Conservation (phyloP, 2,329 filamentous ascomycete genomes). For the Xylaria sp. region DNA sequence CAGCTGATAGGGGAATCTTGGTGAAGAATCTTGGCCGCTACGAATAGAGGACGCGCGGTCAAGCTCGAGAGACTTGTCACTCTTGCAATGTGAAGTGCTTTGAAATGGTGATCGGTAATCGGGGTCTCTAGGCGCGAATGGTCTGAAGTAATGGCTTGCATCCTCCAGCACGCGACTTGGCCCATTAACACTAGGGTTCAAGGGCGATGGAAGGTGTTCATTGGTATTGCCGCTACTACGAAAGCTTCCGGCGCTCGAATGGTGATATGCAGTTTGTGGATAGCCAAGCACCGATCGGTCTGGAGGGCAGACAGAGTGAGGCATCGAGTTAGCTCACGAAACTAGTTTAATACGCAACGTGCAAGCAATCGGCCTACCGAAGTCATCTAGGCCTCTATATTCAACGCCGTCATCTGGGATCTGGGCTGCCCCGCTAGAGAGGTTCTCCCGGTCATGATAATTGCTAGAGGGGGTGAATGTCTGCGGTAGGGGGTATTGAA, state of each 20-base stretch:
- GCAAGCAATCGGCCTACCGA: constrained; percentile 41
- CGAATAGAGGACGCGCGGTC: constrained; percentile 5
- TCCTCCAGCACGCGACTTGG: constrained; percentile 46
- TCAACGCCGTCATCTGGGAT: constrained; percentile 15
- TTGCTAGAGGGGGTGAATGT: constrained; percentile 11
- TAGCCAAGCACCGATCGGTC: constrained; percentile 46
- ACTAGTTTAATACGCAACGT: background rate
- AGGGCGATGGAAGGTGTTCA: constrained; percentile 43
- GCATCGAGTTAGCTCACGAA: constrained; percentile 5
- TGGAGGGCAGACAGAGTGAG: constrained; percentile 24
- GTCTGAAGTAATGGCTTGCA: constrained; percentile 50
- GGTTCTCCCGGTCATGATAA: constrained; percentile 10
- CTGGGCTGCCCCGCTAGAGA: constrained; percentile 13
- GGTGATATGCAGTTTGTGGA: constrained; percentile 24
- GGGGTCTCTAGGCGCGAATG: constrained; percentile 36
- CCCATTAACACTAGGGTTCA: constrained; percentile 27
- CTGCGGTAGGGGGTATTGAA: constrained; percentile 30
- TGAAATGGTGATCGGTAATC: constrained; percentile 40
- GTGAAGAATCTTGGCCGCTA: constrained; percentile 2
- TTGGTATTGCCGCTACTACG: constrained; percentile 13
- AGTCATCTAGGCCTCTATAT: constrained; percentile 44
- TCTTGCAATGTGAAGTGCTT: constrained; percentile 26
- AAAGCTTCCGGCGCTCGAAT: constrained; percentile 11
- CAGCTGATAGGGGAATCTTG: constrained; percentile 6
- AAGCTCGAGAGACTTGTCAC: constrained; percentile 1